Percentiles rank a stretch among this genome's conserved stretches.
Evolutionary conservation across 371 early-diverging fungal species (phyloP).

Genomic region (Rhizopus arrhizus): DNA sequence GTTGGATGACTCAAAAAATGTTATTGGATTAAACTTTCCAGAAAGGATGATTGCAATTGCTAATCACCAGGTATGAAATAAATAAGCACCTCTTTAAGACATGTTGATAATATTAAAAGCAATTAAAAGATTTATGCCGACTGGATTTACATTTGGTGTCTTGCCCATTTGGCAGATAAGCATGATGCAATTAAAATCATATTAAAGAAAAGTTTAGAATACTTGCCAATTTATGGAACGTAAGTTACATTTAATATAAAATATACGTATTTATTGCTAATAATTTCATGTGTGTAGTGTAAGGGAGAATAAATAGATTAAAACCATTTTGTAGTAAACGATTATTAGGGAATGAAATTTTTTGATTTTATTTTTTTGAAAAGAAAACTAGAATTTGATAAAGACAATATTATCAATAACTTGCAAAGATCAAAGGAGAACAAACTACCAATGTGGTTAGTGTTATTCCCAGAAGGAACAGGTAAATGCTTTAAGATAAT

Average conservation of each 20-base stretch:
- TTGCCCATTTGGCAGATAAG: conserved; percentile 65
- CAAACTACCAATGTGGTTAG: conserved; percentile 75
- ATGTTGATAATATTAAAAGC: background rate
- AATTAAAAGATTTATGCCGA: conserved; percentile 74
- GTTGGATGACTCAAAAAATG: conserved; percentile 19
- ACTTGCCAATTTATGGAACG: conserved; percentile 85
- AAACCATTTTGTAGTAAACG: background rate
- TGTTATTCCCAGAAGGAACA: conserved; percentile 93
- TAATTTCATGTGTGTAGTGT: conserved; percentile 6
- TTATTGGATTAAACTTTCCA: conserved; percentile 43
- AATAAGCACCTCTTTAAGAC: background rate
- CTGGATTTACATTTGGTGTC: conserved; percentile 88
- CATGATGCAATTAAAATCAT: conserved; percentile 84
- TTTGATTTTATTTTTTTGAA: conserved; percentile 86
- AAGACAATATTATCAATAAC: conserved; percentile 48
- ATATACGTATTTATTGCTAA: background rate
- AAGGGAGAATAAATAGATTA: background rate
- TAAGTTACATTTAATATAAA: conserved; percentile 28
- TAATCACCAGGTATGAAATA: conserved; percentile 72
- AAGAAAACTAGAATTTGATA: conserved; percentile 79
- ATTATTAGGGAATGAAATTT: conserved; percentile 80
- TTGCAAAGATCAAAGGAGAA: conserved; percentile 39
- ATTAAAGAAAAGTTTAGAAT: conserved; percentile 74
- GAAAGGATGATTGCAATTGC: conserved; percentile 62
- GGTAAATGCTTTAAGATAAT: conserved; percentile 20